Conservation (phyloP, 352 stramenopile species). For the Phytophthora pisi region DNA sequence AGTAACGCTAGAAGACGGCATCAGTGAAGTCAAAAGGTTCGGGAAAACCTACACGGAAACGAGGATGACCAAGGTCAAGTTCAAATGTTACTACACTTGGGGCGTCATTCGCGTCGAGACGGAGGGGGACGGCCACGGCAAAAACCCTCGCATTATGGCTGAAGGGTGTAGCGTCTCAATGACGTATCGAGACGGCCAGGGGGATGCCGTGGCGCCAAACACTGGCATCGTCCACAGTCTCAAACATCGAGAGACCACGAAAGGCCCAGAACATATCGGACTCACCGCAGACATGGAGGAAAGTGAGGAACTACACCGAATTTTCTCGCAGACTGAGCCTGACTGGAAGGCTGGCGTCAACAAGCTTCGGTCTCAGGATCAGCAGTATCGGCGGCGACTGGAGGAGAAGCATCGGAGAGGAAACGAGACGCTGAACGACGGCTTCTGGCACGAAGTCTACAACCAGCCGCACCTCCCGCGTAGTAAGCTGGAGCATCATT, state of each 20-base stretch:
- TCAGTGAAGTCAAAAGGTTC: slow-evolving; percentile 18
- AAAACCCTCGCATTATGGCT: slow-evolving; percentile 24
- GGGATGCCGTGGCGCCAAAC: slow-evolving; percentile 27
- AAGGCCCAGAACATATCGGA: slow-evolving; percentile 32
- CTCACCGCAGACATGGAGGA: slow-evolving; percentile 33
- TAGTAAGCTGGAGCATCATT: slow-evolving; percentile 21
- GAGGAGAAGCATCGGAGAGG: slow-evolving; percentile 18
- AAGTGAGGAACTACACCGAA: slow-evolving; percentile 23
- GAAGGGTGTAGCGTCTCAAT: slow-evolving; percentile 42
- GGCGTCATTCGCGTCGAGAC: slow-evolving; percentile 5
- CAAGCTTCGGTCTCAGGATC: slow-evolving; percentile 10
- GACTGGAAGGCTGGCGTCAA: slow-evolving; percentile 14
- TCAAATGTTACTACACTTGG: slow-evolving; percentile 40
- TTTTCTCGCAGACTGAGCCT: slow-evolving; percentile 24
- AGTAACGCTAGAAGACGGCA: slow-evolving; percentile 38
- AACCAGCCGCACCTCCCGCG: slow-evolving; percentile 32
- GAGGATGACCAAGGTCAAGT: slow-evolving; percentile 27
- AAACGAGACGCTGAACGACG: slow-evolving; percentile 35
- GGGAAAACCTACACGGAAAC: slow-evolving; percentile 26
- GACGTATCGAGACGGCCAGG: slow-evolving; percentile 36
- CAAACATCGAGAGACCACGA: slow-evolving; percentile 22
- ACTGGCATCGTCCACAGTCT: slow-evolving; percentile 32
- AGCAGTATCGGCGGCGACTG: slow-evolving; percentile 32
- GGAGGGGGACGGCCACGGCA: slow-evolving; percentile 13
- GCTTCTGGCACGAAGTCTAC: slow-evolving; percentile 49